Evolutionary conservation across 208 protist genomes (phyloP).

Genomic region (Trypanosoma melophagium): DNA sequence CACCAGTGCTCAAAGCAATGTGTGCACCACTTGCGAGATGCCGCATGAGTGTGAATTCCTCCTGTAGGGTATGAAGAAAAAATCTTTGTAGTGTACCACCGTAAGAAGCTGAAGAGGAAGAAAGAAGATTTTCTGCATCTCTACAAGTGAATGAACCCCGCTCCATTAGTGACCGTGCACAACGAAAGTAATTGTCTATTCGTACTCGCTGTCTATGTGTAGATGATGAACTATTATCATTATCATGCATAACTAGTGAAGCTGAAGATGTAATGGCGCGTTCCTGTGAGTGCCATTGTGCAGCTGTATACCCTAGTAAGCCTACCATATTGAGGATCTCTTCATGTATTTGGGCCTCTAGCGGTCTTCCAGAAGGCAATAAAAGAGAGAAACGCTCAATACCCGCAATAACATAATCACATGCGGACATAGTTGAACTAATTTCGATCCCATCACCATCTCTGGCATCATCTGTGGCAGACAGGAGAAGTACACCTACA

Average conservation of each 20-base stretch:
- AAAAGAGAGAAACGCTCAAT: background rate
- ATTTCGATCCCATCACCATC: background rate
- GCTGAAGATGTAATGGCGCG: background rate
- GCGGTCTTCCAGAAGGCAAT: background rate
- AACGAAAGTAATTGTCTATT: conserved; percentile 8
- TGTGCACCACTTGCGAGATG: background rate
- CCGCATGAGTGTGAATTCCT: conserved; percentile 26
- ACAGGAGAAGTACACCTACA: conserved; percentile 9
- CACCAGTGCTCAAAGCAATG: background rate
- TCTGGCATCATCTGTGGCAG: background rate
- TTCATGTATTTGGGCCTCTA: conserved; percentile 1
- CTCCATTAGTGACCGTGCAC: conserved; percentile 8
- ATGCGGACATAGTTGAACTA: too few species aligned
- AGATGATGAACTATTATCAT: background rate
- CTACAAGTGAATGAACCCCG: conserved; percentile 12
- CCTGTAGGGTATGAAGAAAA: conserved; percentile 23
- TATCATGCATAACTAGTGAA: background rate
- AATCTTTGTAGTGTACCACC: conserved; percentile 18
- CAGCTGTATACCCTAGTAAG: conserved; percentile 11
- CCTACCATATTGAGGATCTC: conserved; percentile 16
- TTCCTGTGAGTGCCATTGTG: background rate
- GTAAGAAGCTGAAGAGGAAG: background rate
- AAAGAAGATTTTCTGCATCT: conserved; percentile 24
- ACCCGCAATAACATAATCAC: conserved; percentile 7
- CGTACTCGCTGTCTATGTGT: background rate